Conservation (phyloP, 2,329 filamentous ascomycete species). For the Phoma herbarum region DNA sequence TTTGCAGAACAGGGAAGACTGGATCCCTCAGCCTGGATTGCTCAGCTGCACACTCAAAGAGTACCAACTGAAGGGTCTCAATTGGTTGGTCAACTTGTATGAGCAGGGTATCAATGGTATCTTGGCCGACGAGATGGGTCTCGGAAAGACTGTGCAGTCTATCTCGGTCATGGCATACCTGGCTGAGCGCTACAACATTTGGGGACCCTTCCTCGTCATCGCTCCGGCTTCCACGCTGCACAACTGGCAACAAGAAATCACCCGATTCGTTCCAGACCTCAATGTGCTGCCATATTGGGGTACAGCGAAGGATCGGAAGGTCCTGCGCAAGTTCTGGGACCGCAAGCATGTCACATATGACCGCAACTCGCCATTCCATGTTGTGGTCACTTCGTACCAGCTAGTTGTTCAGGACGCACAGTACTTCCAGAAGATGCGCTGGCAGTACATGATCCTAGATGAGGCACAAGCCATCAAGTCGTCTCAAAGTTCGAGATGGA, state of each 20-base stretch:
- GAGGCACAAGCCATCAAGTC: constrained; percentile 99
- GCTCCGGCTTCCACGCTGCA: constrained; percentile 95
- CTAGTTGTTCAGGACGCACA: constrained; percentile 94
- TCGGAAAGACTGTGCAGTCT: constrained; percentile 98
- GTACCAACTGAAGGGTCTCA: constrained; percentile 98
- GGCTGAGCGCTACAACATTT: constrained; percentile 96
- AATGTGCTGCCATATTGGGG: constrained; percentile 99
- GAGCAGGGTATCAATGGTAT: constrained; percentile 99
- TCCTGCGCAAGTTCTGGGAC: constrained; percentile 98
- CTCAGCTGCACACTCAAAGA: constrained; percentile 95
- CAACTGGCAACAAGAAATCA: constrained; percentile 99
- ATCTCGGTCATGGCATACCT: constrained; percentile 99
- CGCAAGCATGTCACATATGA: constrained; percentile 96
- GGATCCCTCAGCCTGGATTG: constrained; percentile 89
- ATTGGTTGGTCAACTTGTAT: constrained; percentile 98
- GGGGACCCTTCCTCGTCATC: constrained; percentile 97
- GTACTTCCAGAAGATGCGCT: constrained; percentile 99
- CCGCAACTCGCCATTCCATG: constrained; percentile 92
- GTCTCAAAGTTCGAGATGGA: constrained; percentile 95
- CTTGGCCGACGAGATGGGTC: constrained; percentile 98
- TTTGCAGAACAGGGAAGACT: constrained; percentile 82
- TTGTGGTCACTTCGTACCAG: constrained; percentile 96
- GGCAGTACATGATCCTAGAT: constrained; percentile 99
- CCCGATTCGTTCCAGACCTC: constrained; percentile 90
- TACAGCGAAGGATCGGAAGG: constrained; percentile 90